Conservation (phyloP, 2,329 filamentous ascomycete genomes). For the Trichoderma harzianum region DNA sequence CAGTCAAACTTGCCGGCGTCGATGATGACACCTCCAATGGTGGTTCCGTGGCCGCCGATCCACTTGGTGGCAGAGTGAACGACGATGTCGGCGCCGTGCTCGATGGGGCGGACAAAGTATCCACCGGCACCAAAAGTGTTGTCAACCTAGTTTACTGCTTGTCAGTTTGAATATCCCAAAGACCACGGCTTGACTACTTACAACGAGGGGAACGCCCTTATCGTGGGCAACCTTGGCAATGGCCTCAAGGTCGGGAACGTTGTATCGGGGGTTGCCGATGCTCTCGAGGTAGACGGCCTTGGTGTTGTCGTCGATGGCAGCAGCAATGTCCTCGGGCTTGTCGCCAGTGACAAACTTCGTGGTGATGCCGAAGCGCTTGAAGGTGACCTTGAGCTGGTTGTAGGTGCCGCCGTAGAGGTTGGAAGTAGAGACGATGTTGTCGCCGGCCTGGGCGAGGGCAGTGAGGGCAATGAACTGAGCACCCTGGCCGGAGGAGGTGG, state of each 20-base stretch:
- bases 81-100: slow-evolving; percentile 89
- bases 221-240: slow-evolving; percentile 76
- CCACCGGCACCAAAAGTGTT: slow-evolving; percentile 95
- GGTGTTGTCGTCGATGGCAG: slow-evolving; percentile 85
- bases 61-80: slow-evolving; percentile 95
- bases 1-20: slow-evolving; percentile 93
- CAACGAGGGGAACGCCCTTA: slow-evolving; percentile 63
- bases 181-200: slow-evolving; percentile 30
- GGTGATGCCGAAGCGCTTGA: slow-evolving; percentile 80
- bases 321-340: slow-evolving; percentile 71
- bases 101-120: slow-evolving; percentile 81
- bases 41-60: slow-evolving; percentile 95
- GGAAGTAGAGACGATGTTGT: slow-evolving; percentile 89
- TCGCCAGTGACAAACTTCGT: slow-evolving; percentile 88
- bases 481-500: slow-evolving; percentile 79
- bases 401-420: slow-evolving; percentile 95
- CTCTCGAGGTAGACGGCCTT: slow-evolving; percentile 91
- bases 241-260: slow-evolving; percentile 84
- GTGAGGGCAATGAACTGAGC: slow-evolving; percentile 89
- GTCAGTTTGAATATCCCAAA: neutral
- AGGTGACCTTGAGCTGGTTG: slow-evolving; percentile 92
- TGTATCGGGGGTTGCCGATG: slow-evolving; percentile 92
- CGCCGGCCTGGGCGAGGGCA: slow-evolving; percentile 79
- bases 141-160: slow-evolving; percentile 59
- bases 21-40: slow-evolving; percentile 80